A percentile compares a stretch with the other conserved stretches of the same genome.
phyloP scores from a whole-genome alignment of 176 grass and related monocot species.

The Phyllostachys edulis region DNA sequence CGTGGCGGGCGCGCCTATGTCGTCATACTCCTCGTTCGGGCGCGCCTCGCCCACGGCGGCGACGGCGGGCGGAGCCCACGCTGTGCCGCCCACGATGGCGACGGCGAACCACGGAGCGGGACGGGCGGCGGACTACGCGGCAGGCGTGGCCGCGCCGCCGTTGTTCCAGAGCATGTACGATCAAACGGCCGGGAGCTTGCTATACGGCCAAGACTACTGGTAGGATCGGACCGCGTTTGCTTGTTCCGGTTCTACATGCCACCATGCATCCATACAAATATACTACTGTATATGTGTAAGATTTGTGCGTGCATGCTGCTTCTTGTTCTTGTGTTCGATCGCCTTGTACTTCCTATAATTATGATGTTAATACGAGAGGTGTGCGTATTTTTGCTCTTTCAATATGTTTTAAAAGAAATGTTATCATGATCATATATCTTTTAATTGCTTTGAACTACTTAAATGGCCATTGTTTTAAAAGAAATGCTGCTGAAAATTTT shows the following conservation, averaged over 20 bases:
- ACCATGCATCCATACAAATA: background rate
- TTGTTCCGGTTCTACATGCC: background rate
- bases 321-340: background rate
- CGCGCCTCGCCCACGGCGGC: slow-evolving; percentile 3
- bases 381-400: background rate
- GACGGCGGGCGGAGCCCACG: background rate
- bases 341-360: background rate
- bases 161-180: slow-evolving; percentile 43
- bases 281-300: background rate
- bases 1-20: background rate
- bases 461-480: no score
- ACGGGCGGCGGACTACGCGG: background rate
- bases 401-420: background rate
- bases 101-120: background rate
- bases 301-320: background rate
- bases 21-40: slow-evolving; percentile 18
- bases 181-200: slow-evolving; percentile 11
- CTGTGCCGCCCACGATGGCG: slow-evolving; percentile 7
- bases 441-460: no score
- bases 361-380: slow-evolving; percentile 4
- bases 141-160: background rate
- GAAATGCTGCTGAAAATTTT: no score
- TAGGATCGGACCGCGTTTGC: background rate
- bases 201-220: slow-evolving; percentile 45
- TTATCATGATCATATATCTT: no score